Evolutionary conservation across 805 yeast species (phyloP), one percentile per base, ranked within the genome.

Genomic region (Phaffomyces opuntiae): DNA sequence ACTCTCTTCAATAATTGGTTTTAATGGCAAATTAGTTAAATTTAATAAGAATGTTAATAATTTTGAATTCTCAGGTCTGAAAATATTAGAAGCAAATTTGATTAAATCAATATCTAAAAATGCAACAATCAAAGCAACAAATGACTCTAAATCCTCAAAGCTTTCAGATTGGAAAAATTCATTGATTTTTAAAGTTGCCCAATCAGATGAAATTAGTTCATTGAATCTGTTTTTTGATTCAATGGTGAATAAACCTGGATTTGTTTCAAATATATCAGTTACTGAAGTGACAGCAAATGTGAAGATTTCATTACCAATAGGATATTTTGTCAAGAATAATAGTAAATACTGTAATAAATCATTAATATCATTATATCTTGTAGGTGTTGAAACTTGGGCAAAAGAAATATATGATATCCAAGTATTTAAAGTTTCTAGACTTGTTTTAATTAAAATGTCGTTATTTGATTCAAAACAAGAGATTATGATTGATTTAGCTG

Each of bases 1-100:
- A 14, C 63, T 60, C 59, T 85, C 95, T 35, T 83, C 84, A 1
- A 68, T 53, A 3, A 80, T 69, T 0, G 93, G 83, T 7, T 61
- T 49, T 3, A 82, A 77, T 1, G 81, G 80, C 43, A 74, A 72
- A 47, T 74, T 70, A 0, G 89, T 77, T 42, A 85, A 57, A 43
- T 68, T 68, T 16, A 81, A 49, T 17, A 83, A 60, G 25, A 77
- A 69, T 17, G 73, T 66, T 14, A 83, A 62, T 43, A 77, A 71
- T 14, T 63, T 62, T 37, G 69, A 64, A 31, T 65, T 62, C 3
- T 58, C 50, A 13, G 65, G 62, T 33, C 66, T 62, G 2, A 64
- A 53, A 11, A 80, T 53, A 34, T 65, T 62, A 17, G 67, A 56
- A 1, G 78, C 64, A 8, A 80, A 55, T 36, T 62, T 59, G 0